phyloP scores from a whole-genome alignment of 352 stramenopile genomes.

The Pythium plurisporium region DNA sequence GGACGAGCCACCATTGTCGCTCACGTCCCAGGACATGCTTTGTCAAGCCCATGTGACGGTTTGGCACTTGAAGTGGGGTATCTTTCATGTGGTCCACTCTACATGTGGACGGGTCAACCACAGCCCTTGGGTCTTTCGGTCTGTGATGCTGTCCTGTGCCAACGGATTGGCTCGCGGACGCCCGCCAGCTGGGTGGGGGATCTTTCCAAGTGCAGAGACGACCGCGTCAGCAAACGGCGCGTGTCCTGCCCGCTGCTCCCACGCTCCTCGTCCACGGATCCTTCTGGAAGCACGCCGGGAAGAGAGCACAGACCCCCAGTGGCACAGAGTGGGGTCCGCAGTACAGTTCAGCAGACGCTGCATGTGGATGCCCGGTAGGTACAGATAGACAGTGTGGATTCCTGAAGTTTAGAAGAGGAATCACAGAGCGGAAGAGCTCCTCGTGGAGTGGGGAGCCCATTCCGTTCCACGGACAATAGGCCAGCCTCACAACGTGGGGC shows the following conservation, averaged over 20 bases:
- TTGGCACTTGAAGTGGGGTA: constrained; percentile 3
- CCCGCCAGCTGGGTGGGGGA: background rate
- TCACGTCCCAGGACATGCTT: no score
- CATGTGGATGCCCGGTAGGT: background rate
- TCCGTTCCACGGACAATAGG: background rate
- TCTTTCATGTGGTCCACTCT: constrained; percentile 10
- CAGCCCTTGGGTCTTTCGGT: no score
- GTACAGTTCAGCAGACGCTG: no score
- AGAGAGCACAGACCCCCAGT: background rate
- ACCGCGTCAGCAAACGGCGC: constrained; percentile 1
- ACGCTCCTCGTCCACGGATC: background rate
- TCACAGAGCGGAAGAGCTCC: no score
- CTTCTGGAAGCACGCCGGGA: background rate
- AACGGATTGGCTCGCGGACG: constrained; percentile 13
- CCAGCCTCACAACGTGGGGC: no score
- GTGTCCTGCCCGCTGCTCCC: constrained; percentile 4
- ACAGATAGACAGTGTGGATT: background rate
- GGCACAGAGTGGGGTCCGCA: no score
- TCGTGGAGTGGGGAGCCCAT: background rate
- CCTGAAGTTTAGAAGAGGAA: no score
- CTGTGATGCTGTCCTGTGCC: constrained; percentile 11
- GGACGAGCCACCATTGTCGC: no score
- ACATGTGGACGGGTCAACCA: no score
- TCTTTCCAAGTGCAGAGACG: background rate
- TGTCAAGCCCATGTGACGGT: no score